Percentiles rank a stretch among this genome's conserved stretches.
phyloP scores from a whole-genome alignment of 257 asterid genomes.

The Solanum chilense region DNA sequence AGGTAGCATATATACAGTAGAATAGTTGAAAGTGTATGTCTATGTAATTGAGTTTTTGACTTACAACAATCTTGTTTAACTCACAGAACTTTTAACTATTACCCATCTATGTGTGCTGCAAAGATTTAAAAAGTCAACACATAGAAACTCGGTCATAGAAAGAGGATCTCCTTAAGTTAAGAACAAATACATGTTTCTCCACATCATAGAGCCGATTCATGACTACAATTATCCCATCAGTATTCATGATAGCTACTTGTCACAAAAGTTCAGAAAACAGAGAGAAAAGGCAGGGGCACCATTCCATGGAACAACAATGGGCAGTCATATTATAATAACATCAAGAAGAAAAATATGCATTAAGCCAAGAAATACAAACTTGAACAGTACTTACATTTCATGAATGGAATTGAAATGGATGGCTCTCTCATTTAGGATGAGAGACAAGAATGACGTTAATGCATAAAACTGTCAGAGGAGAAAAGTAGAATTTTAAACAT shows the following conservation, averaged over 20 bases:
- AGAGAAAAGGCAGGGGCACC: not conserved
- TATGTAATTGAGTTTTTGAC: not conserved
- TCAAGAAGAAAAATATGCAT: not conserved
- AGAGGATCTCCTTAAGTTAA: not conserved
- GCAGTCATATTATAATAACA: not conserved
- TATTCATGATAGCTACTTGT: not conserved
- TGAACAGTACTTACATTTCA: slow-evolving; percentile 64
- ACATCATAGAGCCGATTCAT: not conserved
- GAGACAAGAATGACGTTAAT: slow-evolving; percentile 79
- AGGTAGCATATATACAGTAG: not conserved
- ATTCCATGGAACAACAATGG: not conserved
- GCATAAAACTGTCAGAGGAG: slow-evolving; percentile 71
- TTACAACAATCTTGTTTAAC: not conserved
- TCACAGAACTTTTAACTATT: not conserved
- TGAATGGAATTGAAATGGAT: slow-evolving; percentile 86
- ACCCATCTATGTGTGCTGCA: not conserved
- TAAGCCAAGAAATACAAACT: not conserved
- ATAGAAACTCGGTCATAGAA: not conserved
- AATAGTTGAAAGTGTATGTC: not conserved
- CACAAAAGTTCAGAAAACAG: not conserved
- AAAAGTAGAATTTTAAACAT: slow-evolving; percentile 4
- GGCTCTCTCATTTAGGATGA: slow-evolving; percentile 52
- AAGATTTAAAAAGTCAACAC: not conserved
- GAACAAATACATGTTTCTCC: not conserved
- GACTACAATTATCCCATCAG: not conserved